Evolutionary conservation across 257 asterid genomes (phyloP).

Genomic region (Gentiana straminea): DNA sequence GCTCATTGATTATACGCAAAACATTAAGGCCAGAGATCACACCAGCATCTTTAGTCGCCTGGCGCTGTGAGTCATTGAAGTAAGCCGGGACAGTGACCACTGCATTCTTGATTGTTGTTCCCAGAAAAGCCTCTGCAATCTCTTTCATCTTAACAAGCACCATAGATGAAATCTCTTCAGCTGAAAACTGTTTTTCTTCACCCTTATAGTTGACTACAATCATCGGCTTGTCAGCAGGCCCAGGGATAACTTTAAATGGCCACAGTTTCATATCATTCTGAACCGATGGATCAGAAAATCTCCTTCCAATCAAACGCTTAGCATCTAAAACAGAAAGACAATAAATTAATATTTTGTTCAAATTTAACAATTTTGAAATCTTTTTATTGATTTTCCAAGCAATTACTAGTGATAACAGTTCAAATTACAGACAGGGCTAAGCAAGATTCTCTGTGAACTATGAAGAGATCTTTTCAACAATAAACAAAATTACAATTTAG

Average conservation of each 20-base stretch:
- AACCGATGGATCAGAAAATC: constrained; percentile 11
- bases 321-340: background rate
- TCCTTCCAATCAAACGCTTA: constrained; percentile 24
- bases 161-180: constrained; percentile 24
- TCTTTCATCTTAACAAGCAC: constrained; percentile 21
- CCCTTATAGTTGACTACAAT: constrained; percentile 19
- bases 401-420: too few relatives aligned
- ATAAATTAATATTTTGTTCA: too few relatives aligned
- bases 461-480: too few relatives aligned
- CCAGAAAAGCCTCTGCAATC: constrained; percentile 21
- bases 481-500: too few relatives aligned
- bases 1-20: constrained; percentile 14
- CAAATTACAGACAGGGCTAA: too few relatives aligned
- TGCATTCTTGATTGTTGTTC: constrained; percentile 17
- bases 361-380: too few relatives aligned
- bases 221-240: constrained; percentile 18
- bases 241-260: constrained; percentile 23
- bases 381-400: too few relatives aligned
- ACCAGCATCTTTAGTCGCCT: constrained; percentile 22
- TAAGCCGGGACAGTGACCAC: constrained; percentile 24
- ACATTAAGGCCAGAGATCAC: constrained; percentile 22
- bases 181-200: constrained; percentile 20
- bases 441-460: too few relatives aligned
- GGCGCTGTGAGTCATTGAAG: constrained; percentile 19
- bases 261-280: constrained; percentile 20